phyloP scores from a whole-genome alignment of 2,329 filamentous ascomycete species.

The Xylariaceae sp. region DNA sequence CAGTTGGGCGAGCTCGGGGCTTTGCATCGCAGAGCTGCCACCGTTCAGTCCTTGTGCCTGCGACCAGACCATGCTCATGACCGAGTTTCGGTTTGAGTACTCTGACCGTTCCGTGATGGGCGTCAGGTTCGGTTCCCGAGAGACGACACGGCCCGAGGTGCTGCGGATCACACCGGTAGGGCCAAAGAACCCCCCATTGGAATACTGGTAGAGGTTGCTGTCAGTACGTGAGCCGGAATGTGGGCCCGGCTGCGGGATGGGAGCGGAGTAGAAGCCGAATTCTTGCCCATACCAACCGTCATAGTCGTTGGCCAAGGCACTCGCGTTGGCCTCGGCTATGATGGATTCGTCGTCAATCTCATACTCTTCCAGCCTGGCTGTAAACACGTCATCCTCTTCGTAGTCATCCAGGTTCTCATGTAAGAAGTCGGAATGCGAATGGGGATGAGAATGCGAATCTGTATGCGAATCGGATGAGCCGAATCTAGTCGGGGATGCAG shows the following conservation, averaged over 20 bases:
- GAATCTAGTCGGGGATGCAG: constrained; percentile 33
- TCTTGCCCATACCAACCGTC: constrained; percentile 95
- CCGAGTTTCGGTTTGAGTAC: constrained; percentile 89
- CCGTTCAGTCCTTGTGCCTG: constrained; percentile 48
- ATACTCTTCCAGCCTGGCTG: constrained; percentile 50
- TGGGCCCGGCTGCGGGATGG: constrained; percentile 32
- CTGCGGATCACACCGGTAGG: constrained; percentile 64
- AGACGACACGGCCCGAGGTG: constrained; percentile 67
- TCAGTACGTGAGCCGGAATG: constrained; percentile 26
- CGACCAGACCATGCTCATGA: constrained; percentile 67
- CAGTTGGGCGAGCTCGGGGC: constrained; percentile 72
- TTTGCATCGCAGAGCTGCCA: constrained; percentile 45
- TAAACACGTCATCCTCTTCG: constrained; percentile 56
- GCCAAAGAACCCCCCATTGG: constrained; percentile 86
- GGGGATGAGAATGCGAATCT: constrained; percentile 9
- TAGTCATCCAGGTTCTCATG: constrained; percentile 26
- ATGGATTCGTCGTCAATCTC: constrained; percentile 81
- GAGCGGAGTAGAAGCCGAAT: constrained; percentile 86
- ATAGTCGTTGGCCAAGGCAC: constrained; percentile 83
- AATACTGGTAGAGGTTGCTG: constrained; percentile 50
- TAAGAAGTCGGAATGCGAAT: constrained; percentile 19
- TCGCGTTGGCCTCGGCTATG: constrained; percentile 91
- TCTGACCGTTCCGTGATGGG: constrained; percentile 95
- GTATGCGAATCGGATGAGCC: constrained; percentile 15
- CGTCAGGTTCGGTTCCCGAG: constrained; percentile 84